A percentile compares a stretch with the other conserved stretches of the same genome.
Conservation (phyloP, 331 rosid genomes). For the Erythrophleum ivorense region DNA sequence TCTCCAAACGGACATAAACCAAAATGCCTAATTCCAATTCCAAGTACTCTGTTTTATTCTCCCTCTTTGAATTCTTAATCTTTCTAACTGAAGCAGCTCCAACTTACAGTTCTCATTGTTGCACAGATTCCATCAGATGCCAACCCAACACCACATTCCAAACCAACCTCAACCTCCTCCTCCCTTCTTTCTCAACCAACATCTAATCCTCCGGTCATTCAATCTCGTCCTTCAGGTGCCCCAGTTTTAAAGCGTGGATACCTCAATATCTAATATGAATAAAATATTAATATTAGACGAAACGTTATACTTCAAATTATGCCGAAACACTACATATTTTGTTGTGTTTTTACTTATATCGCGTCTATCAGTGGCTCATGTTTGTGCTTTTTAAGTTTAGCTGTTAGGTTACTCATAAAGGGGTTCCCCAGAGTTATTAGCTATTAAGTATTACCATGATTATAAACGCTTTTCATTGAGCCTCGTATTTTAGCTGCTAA, state of each 20-base stretch:
- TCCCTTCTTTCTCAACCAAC: neutral
- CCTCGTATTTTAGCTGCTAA: neutral
- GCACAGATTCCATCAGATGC: slow-evolving; percentile 1
- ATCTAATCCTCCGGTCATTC: slow-evolving; percentile 22
- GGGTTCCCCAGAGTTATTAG: no score
- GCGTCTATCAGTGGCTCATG: no score
- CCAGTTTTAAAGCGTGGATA: neutral
- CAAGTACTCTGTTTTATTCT: neutral
- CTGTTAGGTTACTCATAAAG: no score
- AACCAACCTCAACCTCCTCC: neutral
- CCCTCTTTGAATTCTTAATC: neutral
- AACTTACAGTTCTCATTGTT: neutral
- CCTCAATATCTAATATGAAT: neutral
- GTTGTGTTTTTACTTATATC: no score
- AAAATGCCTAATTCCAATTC: slow-evolving; percentile 32
- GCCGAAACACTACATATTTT: no score
- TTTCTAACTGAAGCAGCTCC: neutral
- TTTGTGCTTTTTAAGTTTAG: no score
- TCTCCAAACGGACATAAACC: neutral
- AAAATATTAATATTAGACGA: neutral
- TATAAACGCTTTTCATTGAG: no score
- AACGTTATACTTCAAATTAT: neutral
- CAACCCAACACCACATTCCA: neutral
- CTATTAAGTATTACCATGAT: no score
- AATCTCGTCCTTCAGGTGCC: slow-evolving; percentile 43